A percentile compares a stretch with the other conserved stretches of the same genome.
These are phyloP conservation scores for Paramecium sonneborni DNA, from an alignment of 73 alveolate species.

Conservation along the genomic window DNA sequence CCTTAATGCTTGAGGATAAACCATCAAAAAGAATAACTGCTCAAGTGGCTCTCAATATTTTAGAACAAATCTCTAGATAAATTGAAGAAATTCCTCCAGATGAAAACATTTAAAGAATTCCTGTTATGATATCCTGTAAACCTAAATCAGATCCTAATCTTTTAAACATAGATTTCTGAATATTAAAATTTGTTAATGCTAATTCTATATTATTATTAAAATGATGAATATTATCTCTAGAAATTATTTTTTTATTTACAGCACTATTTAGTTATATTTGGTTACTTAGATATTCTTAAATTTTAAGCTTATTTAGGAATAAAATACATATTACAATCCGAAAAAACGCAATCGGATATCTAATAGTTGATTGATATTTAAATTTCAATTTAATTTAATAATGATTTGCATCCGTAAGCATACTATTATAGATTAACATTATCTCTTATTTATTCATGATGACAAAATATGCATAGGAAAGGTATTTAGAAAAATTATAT, in stretches of 20 bases:
- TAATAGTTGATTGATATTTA: neutral
- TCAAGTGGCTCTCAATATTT: neutral
- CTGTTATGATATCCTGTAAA: neutral
- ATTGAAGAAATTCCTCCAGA: neutral
- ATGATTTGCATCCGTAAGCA: conserved; percentile 39
- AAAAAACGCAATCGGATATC: neutral
- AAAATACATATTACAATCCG: too few species aligned
- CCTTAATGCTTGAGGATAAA: neutral
- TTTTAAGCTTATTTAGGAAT: too few species aligned
- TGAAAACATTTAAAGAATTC: neutral
- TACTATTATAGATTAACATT: neutral
- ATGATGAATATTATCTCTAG: too few species aligned
- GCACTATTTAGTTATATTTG: too few species aligned
- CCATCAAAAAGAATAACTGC: neutral
- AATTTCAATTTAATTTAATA: conserved; percentile 5
- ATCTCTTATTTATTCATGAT: neutral
- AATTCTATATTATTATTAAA: too few species aligned
- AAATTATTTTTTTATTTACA: too few species aligned
- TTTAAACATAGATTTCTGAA: neutral
- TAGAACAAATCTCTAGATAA: neutral
- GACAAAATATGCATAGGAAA: conserved; percentile 28
- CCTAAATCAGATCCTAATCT: neutral
- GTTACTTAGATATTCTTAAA: too few species aligned
- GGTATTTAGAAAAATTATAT: neutral
- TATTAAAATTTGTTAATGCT: neutral